A percentile compares a stretch with the other conserved stretches of the same genome.
Conservation (phyloP, 768 basidiomycete genomes). For the Lactarius hengduanensis region DNA sequence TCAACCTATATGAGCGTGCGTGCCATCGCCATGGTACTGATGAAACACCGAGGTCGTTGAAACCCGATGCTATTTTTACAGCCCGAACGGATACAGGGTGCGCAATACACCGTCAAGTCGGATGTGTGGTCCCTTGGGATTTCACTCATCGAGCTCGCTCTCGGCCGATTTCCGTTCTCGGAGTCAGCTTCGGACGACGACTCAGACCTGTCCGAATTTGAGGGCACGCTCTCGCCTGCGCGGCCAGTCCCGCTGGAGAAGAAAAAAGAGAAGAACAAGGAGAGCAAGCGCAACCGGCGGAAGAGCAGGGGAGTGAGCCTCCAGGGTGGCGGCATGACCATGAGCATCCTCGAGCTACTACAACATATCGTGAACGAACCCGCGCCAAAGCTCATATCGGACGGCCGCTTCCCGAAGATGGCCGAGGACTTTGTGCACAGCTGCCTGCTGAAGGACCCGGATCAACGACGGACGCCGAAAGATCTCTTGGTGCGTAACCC, state of each 20-base stretch:
- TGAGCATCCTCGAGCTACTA: constrained; percentile 94
- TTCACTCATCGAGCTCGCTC: constrained; percentile 92
- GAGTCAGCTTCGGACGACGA: constrained; percentile 69
- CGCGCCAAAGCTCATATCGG: constrained; percentile 79
- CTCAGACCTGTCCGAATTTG: constrained; percentile 74
- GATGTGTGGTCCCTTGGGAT: constrained; percentile 99
- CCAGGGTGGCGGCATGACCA: constrained; percentile 94
- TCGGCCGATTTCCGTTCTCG: constrained; percentile 96
- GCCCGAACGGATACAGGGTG: constrained; percentile 99
- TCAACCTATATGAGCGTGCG: constrained; percentile 99
- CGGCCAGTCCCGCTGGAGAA: constrained; percentile 52
- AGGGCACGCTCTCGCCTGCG: constrained; percentile 74
- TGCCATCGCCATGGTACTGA: constrained; percentile 29
- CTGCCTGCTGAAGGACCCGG: constrained; percentile 90
- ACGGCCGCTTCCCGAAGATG: constrained; percentile 67
- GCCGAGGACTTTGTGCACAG: constrained; percentile 86
- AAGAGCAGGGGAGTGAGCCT: constrained; percentile 92
- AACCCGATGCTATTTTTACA: constrained; percentile 37
- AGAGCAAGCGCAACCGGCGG: constrained; percentile 71
- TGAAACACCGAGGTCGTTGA: constrained; percentile 23
- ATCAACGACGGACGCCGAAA: constrained; percentile 78
- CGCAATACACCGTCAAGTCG: constrained; percentile 97
- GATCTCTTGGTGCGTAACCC: constrained; percentile 66
- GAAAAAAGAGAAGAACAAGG: constrained; percentile 42
- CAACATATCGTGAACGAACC: constrained; percentile 99